These are phyloP conservation scores for Jamesozyma lodderae DNA, from an alignment of 805 yeast species.

Conservation along the genomic window DNA sequence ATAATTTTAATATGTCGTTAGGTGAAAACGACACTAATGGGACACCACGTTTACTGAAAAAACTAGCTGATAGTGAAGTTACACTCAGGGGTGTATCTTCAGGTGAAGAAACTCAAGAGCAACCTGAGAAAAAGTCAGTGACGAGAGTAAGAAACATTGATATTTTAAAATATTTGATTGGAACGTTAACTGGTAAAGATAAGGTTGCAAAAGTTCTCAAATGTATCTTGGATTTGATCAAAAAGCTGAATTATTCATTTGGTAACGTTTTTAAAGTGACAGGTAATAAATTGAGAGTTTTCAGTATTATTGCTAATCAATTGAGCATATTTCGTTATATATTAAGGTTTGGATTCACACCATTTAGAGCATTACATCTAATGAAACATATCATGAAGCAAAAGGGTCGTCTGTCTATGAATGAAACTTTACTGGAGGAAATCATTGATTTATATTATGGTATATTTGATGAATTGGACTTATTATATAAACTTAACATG, in stretches of 20 bases:
- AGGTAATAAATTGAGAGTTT: background rate
- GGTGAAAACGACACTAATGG: no score
- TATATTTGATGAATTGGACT: constrained; percentile 51
- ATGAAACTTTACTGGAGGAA: constrained; percentile 39
- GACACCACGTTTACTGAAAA: no score
- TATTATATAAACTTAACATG: constrained; percentile 42
- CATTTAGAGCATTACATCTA: constrained; percentile 43
- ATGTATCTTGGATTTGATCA: constrained; percentile 46
- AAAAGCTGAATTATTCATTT: constrained; percentile 9
- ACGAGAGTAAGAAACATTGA: constrained; percentile 30
- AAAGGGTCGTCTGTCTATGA: constrained; percentile 28
- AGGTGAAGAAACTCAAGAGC: background rate
- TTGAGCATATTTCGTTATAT: constrained; percentile 52
- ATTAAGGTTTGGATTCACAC: constrained; percentile 61
- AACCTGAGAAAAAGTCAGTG: background rate
- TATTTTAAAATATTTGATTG: constrained; percentile 44
- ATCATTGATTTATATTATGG: constrained; percentile 52
- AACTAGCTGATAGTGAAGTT: no score
- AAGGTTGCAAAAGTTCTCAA: constrained; percentile 57
- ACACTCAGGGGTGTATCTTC: no score
- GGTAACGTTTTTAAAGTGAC: no score
- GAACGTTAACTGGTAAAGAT: constrained; percentile 59
- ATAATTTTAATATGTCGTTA: no score
- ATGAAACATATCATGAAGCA: background rate
- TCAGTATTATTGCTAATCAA: constrained; percentile 13